Evolutionary conservation across 169 alveolate genomes (phyloP).

Genomic region (Cryptosporidium viatorum): DNA sequence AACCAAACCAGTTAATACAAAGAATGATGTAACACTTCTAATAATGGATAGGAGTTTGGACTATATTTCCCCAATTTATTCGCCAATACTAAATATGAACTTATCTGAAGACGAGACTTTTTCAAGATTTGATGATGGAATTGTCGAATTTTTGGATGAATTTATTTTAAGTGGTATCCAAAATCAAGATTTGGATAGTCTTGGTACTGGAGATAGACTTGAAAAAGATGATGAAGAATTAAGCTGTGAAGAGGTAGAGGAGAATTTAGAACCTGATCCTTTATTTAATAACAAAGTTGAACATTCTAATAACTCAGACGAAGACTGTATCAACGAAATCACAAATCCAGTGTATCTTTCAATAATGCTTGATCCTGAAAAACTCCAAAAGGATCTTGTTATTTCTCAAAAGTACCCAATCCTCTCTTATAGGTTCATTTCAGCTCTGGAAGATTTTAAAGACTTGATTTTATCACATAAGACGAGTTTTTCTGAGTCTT

Average conservation of each 20-base stretch:
- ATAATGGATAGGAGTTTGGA: slow-evolving; percentile 57
- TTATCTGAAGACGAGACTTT: not conserved
- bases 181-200: not conserved
- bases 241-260: not conserved
- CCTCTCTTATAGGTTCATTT: slow-evolving; percentile 34
- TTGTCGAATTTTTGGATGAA: slow-evolving; percentile 34
- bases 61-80: slow-evolving; percentile 41
- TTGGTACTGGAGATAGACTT: not conserved
- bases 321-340: not conserved
- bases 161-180: not conserved
- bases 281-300: not conserved
- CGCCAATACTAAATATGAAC: slow-evolving; percentile 29
- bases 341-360: slow-evolving; percentile 37
- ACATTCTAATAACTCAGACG: not conserved
- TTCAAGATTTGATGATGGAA: slow-evolving; percentile 25
- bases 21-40: not conserved
- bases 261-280: not conserved
- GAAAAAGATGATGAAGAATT: not conserved
- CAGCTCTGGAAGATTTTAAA: slow-evolving; percentile 28
- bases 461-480: slow-evolving; percentile 2
- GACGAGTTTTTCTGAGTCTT: not conserved
- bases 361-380: slow-evolving; percentile 58
- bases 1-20: not conserved
- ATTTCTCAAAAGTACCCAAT: slow-evolving; percentile 58
- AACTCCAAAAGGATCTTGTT: slow-evolving; percentile 53